These are phyloP conservation scores for Phialophora verrucosa DNA, from an alignment of 2,329 filamentous ascomycete genomes.

Conservation along the genomic window DNA sequence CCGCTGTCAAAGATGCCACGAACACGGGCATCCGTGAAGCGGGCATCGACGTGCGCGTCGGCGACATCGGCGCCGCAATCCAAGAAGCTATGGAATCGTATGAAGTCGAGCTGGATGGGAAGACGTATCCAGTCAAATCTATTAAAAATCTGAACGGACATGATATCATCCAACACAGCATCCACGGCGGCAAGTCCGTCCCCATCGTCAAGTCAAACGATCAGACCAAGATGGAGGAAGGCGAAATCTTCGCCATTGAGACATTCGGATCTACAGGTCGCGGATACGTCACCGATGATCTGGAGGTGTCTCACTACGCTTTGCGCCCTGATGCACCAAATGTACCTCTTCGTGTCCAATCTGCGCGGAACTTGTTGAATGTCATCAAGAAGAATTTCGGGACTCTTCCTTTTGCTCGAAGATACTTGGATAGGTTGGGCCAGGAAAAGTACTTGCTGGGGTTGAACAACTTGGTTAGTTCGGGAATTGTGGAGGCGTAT, in stretches of 20 bases:
- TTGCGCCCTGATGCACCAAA: slow-evolving; percentile 74
- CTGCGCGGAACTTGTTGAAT: slow-evolving; percentile 82
- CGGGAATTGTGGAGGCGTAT: slow-evolving; percentile 87
- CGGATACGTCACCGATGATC: slow-evolving; percentile 84
- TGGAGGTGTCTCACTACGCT: slow-evolving; percentile 88
- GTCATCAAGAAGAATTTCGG: slow-evolving; percentile 97
- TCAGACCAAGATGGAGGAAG: slow-evolving; percentile 96
- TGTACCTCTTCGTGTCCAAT: slow-evolving; percentile 75
- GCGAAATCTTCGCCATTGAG: slow-evolving; percentile 93
- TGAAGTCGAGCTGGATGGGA: slow-evolving; percentile 81
- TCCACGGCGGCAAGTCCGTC: slow-evolving; percentile 91
- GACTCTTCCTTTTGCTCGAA: slow-evolving; percentile 85
- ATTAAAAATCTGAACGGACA: slow-evolving; percentile 89
- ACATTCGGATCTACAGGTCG: slow-evolving; percentile 94
- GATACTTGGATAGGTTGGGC: slow-evolving; percentile 89
- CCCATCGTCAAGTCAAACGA: slow-evolving; percentile 90
- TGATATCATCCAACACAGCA: slow-evolving; percentile 85
- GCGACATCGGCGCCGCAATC: slow-evolving; percentile 81
- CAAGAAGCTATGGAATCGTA: slow-evolving; percentile 95
- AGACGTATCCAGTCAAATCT: slow-evolving; percentile 78
- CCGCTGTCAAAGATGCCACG: slow-evolving; percentile 70
- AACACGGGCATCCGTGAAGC: slow-evolving; percentile 82
- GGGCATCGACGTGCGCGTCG: slow-evolving; percentile 87
- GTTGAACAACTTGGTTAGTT: slow-evolving; percentile 81
- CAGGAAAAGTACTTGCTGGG: slow-evolving; percentile 93